Conservation (phyloP, 371 early-diverging fungal species). For the Funneliformis caledonium region DNA sequence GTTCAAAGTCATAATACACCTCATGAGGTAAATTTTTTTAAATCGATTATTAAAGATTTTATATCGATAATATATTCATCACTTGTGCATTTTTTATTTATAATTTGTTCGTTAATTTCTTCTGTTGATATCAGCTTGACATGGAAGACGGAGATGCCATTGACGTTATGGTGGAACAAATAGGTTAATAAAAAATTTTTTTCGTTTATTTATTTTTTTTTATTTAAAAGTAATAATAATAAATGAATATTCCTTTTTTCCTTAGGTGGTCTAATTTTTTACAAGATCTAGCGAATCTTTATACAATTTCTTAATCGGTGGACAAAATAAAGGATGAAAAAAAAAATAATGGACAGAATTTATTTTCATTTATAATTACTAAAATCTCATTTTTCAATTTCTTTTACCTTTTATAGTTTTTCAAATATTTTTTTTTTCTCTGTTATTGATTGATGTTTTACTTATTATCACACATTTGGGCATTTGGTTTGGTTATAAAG, state of each 20-base stretch:
- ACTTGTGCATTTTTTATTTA: not conserved
- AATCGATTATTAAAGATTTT: not conserved
- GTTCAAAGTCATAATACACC: conserved; percentile 81
- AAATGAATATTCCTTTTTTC: not conserved
- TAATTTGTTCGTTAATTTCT: not conserved
- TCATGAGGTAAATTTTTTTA: conserved; percentile 61
- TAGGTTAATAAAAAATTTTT: conserved; percentile 64
- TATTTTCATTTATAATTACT: too few species aligned
- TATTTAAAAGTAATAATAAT: not conserved
- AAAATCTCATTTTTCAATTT: not conserved
- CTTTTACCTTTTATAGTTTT: not conserved
- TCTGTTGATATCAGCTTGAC: conserved; percentile 68
- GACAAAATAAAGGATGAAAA: too few species aligned
- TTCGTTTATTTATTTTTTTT: not conserved
- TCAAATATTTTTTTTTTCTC: not conserved
- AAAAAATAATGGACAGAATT: too few species aligned
- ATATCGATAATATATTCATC: not conserved
- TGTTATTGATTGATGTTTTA: not conserved
- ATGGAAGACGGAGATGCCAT: conserved; percentile 96
- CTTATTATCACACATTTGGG: too few species aligned
- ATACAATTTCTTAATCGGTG: not conserved
- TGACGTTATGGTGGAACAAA: conserved; percentile 90
- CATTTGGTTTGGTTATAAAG: too few species aligned
- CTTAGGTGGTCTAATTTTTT: not conserved
- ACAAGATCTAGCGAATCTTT: not conserved